Conservation (phyloP, 2,329 filamentous ascomycete species). For the Ilyonectria sp. region DNA sequence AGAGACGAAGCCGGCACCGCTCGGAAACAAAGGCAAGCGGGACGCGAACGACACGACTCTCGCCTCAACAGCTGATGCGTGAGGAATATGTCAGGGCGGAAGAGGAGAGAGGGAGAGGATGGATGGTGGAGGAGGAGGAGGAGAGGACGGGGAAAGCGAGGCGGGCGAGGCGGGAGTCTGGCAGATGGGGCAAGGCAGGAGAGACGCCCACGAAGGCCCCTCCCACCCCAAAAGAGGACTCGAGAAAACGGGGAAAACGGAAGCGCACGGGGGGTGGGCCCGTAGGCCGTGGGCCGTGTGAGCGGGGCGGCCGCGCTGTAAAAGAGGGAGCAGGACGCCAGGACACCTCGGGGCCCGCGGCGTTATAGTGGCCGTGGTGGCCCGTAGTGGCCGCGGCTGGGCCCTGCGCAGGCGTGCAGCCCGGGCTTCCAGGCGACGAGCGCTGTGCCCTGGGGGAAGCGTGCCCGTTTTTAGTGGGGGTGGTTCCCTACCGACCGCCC, state of each 20-base stretch:
- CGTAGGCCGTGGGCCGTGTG: constrained; percentile 30
- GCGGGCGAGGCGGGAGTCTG: constrained; percentile 22
- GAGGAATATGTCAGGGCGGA: constrained; percentile 4
- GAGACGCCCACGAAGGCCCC: constrained; percentile 7
- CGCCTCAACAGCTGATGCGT: neutral
- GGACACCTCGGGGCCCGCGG: constrained; percentile 10
- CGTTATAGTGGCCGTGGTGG: constrained; percentile 18
- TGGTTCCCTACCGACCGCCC: neutral
- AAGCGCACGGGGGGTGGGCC: constrained; percentile 34
- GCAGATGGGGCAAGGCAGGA: constrained; percentile 14
- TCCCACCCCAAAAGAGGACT: constrained; percentile 8
- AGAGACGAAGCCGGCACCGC: constrained; percentile 13
- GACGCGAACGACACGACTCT: constrained; percentile 7
- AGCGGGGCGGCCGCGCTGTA: constrained; percentile 20
- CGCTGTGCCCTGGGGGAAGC: neutral
- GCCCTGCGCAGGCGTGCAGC: constrained; percentile 5
- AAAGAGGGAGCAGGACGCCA: constrained; percentile 9
- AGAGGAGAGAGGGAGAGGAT: constrained; percentile 1
- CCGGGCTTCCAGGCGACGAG: neutral
- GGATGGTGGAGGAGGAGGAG: constrained; percentile 17
- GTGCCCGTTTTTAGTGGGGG: neutral
- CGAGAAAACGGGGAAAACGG: constrained; percentile 28
- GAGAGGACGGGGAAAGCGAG: constrained; percentile 27
- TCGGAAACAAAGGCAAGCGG: constrained; percentile 15
- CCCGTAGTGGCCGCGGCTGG: constrained; percentile 24